Base-by-base conservation (phyloP, 805 yeast genomes). In the Wickerhamomyces rabaulensis region DNA sequence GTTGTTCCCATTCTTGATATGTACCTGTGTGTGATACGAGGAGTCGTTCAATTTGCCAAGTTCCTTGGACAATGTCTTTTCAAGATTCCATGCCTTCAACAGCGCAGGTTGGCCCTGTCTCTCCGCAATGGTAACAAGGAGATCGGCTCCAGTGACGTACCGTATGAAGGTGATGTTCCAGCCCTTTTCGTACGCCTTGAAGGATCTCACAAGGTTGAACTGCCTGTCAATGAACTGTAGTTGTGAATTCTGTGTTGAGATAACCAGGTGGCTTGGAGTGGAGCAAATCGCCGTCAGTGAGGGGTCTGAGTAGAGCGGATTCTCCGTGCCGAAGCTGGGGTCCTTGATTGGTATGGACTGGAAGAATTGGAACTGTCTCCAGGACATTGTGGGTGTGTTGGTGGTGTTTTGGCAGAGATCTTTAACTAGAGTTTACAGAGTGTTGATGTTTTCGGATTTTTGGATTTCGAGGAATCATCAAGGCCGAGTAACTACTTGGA, bases 301-400 rank as follows among this genome's bases (percentile, higher is more conserved):
- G 1, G 91, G 81, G 58, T 90, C 96, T 2, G 97, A 87, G 63
- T 84, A 91, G 22, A 91, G 69, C 0, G 87, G 84, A 6, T 74
- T 69, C 4, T 71, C 72, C 0, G 84, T 70, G 7, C 83, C 82
- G 47, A 77, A 74, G 49, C 77, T 70, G 6, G 98, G 98, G 60
- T 94, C 99, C 50, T 82, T 69, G 17, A 94, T 84, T 6, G 97
- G 97, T 0, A 82, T 74, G 33, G 79, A 74, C 44, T 89, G 96
- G 63, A 86, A 90, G 64, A 92, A 86, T 50, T 87, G 88, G 65
- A 92, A 87, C 59, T 87, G 96, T 49, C 92, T 72, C 91, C 91
- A 86, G 8, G 70, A 58, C 64, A 59, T 58, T 22, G 9, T 29
- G 13, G 29, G 4, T 12, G 8, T 42, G 20, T 6, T 27, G 15